phyloP scores from a whole-genome alignment of 2,329 filamentous ascomycete genomes.

The Neofusicoccum ribis region DNA sequence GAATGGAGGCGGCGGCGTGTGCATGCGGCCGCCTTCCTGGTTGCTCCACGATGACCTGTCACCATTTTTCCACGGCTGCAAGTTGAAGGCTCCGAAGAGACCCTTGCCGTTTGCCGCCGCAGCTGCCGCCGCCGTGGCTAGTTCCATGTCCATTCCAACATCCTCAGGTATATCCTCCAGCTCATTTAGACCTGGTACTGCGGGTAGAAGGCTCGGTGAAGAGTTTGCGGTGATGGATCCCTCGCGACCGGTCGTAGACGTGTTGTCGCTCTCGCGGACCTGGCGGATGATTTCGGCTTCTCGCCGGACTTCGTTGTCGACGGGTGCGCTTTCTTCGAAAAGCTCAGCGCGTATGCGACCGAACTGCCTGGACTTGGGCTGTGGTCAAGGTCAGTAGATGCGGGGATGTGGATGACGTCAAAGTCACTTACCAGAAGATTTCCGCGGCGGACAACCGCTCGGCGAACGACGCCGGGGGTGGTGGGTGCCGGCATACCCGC shows the following conservation, averaged over 20 bases:
- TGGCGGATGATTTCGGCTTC: constrained; percentile 96
- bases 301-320: constrained; percentile 84
- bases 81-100: constrained; percentile 69
- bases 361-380: constrained; percentile 97
- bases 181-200: constrained; percentile 57
- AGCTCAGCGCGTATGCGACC: constrained; percentile 88
- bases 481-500: constrained; percentile 47
- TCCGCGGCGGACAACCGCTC: constrained; percentile 80
- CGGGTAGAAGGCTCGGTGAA: constrained; percentile 65
- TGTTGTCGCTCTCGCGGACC: constrained; percentile 72
- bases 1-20: constrained; percentile 62
- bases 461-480: constrained; percentile 74
- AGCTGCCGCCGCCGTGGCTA: constrained; percentile 29
- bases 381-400: constrained; percentile 1
- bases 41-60: constrained; percentile 77
- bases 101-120: constrained; percentile 39
- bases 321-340: constrained; percentile 80
- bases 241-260: background rate
- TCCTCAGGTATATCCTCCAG: constrained; percentile 72
- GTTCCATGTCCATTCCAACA: constrained; percentile 54
- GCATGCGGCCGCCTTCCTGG: constrained; percentile 65
- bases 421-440: constrained; percentile 73
- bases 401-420: background rate
- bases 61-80: constrained; percentile 68
- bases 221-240: constrained; percentile 60